Conservation (phyloP, 1,139 yeast genomes). For the Yamadazyma sp. region DNA sequence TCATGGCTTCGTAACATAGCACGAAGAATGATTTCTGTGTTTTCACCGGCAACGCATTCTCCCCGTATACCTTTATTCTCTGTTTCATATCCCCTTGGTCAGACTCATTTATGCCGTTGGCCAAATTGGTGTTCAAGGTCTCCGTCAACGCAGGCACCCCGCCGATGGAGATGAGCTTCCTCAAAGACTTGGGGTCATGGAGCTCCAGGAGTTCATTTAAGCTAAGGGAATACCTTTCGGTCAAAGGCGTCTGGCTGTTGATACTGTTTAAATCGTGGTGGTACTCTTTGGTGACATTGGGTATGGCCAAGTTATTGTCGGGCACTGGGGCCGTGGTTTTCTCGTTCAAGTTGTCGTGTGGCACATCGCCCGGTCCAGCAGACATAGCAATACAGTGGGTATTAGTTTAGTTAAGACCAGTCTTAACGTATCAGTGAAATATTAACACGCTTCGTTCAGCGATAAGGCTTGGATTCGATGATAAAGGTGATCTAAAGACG, state of each 20-base stretch:
- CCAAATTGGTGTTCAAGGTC: constrained; percentile 38
- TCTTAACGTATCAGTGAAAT: not conserved
- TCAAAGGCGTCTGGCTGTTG: constrained; percentile 17
- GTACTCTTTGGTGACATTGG: not conserved
- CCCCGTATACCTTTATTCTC: constrained; percentile 58
- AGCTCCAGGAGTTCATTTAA: constrained; percentile 36
- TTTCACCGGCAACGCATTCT: constrained; percentile 68
- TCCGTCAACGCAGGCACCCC: constrained; percentile 33
- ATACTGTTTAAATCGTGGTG: constrained; percentile 8
- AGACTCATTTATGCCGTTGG: constrained; percentile 43
- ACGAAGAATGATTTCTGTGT: constrained; percentile 63
- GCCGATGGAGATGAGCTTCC: constrained; percentile 39
- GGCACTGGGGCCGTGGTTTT: not conserved
- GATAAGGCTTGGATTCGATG: no score
- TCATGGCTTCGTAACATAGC: constrained; percentile 80
- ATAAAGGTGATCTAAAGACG: no score
- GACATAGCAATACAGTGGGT: no score
- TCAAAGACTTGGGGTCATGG: constrained; percentile 56
- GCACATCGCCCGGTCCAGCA: not conserved
- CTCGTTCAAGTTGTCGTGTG: not conserved
- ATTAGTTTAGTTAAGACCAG: no score
- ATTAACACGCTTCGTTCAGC: not conserved
- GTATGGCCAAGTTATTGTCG: not conserved
- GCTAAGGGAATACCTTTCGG: constrained; percentile 13
- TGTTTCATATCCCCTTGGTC: constrained; percentile 26